These are phyloP conservation scores for Daphne laureola DNA, from an alignment of 441 rosid species.

Conservation along the genomic window DNA sequence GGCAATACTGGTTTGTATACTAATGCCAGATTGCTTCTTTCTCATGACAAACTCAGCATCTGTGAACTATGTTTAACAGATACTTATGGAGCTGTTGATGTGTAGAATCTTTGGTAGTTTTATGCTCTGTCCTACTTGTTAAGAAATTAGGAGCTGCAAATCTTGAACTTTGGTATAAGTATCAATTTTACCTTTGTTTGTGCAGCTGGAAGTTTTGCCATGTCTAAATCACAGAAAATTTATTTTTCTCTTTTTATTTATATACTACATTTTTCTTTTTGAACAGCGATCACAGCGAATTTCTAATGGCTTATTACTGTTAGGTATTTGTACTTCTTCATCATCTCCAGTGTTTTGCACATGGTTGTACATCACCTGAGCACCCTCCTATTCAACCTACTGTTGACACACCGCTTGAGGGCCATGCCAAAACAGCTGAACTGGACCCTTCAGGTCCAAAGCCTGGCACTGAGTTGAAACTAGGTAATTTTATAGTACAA, in stretches of 20 bases:
- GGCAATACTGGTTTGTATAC: too few relatives aligned
- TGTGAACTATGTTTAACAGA: too few relatives aligned
- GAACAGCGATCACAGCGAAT: slow-evolving; percentile 7
- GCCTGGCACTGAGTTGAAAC: slow-evolving; percentile 68
- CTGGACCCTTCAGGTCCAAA: slow-evolving; percentile 66
- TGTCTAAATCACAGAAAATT: slow-evolving; percentile 7
- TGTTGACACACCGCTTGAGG: slow-evolving; percentile 34
- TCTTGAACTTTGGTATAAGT: too few relatives aligned
- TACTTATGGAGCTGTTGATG: too few relatives aligned
- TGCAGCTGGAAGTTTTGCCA: too few relatives aligned
- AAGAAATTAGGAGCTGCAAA: too few relatives aligned
- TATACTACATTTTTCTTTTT: too few relatives aligned
- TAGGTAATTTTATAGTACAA: slow-evolving; percentile 39
- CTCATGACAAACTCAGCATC: too few relatives aligned
- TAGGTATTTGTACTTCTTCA: slow-evolving; percentile 89
- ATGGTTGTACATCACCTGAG: slow-evolving; percentile 70
- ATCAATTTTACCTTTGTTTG: too few relatives aligned
- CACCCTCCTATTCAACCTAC: slow-evolving; percentile 58
- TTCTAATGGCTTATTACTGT: slow-evolving; percentile 16
- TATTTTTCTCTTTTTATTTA: not conserved
- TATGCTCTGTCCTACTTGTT: too few relatives aligned
- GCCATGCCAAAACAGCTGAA: slow-evolving; percentile 63
- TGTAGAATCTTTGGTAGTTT: too few relatives aligned
- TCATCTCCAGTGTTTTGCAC: slow-evolving; percentile 80
- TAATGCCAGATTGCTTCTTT: too few relatives aligned